Base-by-base conservation (phyloP, 169 alveolate genomes). In the Cryptosporidium meleagridis region DNA sequence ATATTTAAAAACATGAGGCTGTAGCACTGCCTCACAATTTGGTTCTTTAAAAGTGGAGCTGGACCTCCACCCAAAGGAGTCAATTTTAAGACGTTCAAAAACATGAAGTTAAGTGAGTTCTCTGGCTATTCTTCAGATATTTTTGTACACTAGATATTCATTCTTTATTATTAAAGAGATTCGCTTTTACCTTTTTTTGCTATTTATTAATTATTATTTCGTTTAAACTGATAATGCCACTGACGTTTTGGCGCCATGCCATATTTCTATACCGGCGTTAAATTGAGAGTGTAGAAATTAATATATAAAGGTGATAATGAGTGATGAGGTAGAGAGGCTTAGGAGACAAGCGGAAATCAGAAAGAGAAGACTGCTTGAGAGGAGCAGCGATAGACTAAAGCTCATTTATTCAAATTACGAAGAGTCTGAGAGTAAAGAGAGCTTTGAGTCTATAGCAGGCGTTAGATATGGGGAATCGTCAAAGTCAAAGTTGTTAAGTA, bases 11-110 rank as follows among this genome's bases (percentile, higher is more conserved):
- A 80, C 89, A 80, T 80, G 23, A 80, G 16, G 53, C 89, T 65
- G 51, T 80, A 80, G 59, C 89, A 80, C 16, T 80, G 89, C 53
- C 51, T 80, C 21, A 80, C 59, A 45, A 65, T 48, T 59, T 80
- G 59, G 51, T 80, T 80, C 75, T 80, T 80, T 33, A 80, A 62
- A 0, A 80, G 37, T 39, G 89, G 89, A 80, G 89, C 89, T 9
- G 89, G 89, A 21, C 89, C 89, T 6, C 89, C 89, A 44, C 89
- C 89, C 14, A 65, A 18, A 9, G 89, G 89, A n/a, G 89, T 80
- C 23, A 80, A n/a, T 45, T 65, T 80, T 21, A 80, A 33, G 12
- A 80, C 39, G 35, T 80, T 80, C 33, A 80, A 31, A 62, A 80
- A 80, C 89, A 80, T 80, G 52, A 6, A 16, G 12, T 18, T 18